Evolutionary conservation across 1,284 basidiomycete species (phyloP).

Genomic region (Tylopilus sp.): DNA sequence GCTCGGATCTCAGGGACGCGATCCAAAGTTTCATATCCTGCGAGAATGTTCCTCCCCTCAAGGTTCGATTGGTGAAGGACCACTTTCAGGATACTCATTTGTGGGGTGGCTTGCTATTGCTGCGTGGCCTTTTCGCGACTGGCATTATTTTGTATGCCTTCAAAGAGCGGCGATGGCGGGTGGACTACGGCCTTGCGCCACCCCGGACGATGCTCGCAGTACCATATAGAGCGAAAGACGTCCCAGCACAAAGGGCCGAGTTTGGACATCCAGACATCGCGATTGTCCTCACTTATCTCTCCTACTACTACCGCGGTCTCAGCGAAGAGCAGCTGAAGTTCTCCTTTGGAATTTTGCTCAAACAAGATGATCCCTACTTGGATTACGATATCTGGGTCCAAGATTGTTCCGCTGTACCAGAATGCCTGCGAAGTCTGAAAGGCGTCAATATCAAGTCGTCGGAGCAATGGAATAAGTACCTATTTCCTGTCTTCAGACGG

Average conservation of each 20-base stretch:
- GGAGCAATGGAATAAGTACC: conserved; percentile 28
- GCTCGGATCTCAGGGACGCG: conserved; percentile 10
- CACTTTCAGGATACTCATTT: conserved; percentile 12
- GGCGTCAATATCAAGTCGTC: conserved; percentile 42
- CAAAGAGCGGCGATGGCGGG: conserved; percentile 43
- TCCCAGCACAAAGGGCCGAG: conserved; percentile 43
- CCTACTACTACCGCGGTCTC: conserved; percentile 49
- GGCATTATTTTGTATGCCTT: conserved; percentile 41
- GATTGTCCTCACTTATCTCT: conserved; percentile 44
- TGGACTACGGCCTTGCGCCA: conserved; percentile 46
- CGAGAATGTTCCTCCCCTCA: background rate
- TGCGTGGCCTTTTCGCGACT: conserved; percentile 41
- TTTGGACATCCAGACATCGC: conserved; percentile 52
- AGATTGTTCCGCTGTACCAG: conserved; percentile 23
- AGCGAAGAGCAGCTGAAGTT: conserved; percentile 34
- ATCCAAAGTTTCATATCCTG: conserved; percentile 21
- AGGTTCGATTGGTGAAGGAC: conserved; percentile 1
- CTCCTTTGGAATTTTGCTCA: conserved; percentile 39
- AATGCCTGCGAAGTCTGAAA: conserved; percentile 12
- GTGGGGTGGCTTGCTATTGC: conserved; percentile 39
- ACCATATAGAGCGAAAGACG: conserved; percentile 50
- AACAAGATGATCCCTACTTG: conserved; percentile 39
- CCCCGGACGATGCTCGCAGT: conserved; percentile 45
- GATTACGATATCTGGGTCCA: conserved; percentile 44
- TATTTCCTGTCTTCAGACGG: conserved; percentile 37